These are phyloP conservation scores for Leishmania amazonensis DNA, from an alignment of 208 protist species.

Conservation along the genomic window DNA sequence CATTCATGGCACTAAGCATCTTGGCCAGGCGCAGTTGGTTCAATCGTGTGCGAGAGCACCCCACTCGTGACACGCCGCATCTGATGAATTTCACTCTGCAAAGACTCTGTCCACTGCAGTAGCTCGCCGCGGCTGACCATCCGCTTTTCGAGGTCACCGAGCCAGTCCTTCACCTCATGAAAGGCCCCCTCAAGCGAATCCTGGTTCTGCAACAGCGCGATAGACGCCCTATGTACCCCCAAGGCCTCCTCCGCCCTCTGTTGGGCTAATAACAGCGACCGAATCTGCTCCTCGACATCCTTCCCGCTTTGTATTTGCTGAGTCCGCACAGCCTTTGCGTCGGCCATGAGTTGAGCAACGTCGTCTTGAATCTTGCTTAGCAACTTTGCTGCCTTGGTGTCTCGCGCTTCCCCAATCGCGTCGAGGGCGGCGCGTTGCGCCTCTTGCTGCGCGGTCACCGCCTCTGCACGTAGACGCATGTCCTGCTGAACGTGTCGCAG, in stretches of 20 bases:
- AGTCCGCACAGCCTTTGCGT: slow-evolving; percentile 6
- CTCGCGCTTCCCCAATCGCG: background rate
- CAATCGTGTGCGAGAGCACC: background rate
- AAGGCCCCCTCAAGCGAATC: slow-evolving; percentile 59
- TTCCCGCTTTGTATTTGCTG: slow-evolving; percentile 11
- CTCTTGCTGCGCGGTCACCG: slow-evolving; percentile 10
- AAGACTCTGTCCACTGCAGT: slow-evolving; percentile 40
- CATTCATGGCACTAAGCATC: background rate
- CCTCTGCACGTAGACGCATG: background rate
- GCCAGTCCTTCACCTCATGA: slow-evolving; percentile 86
- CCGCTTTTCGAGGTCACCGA: slow-evolving; percentile 72
- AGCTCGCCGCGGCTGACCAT: slow-evolving; percentile 64
- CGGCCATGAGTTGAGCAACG: slow-evolving; percentile 14
- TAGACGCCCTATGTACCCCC: slow-evolving; percentile 37
- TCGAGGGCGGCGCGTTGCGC: background rate
- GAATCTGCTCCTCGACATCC: slow-evolving; percentile 19
- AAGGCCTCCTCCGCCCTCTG: slow-evolving; percentile 21
- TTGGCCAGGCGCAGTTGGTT: background rate
- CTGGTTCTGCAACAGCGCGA: slow-evolving; percentile 43
- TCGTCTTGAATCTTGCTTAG: slow-evolving; percentile 10
- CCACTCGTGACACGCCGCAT: slow-evolving; percentile 22
- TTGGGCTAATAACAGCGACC: slow-evolving; percentile 13
- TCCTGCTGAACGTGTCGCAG: slow-evolving; percentile 2
- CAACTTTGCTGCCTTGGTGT: background rate
- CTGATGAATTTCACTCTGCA: slow-evolving; percentile 47